Evolutionary conservation across 2,329 filamentous ascomycete species (phyloP).

Genomic region (Aspergillus floridensis): DNA sequence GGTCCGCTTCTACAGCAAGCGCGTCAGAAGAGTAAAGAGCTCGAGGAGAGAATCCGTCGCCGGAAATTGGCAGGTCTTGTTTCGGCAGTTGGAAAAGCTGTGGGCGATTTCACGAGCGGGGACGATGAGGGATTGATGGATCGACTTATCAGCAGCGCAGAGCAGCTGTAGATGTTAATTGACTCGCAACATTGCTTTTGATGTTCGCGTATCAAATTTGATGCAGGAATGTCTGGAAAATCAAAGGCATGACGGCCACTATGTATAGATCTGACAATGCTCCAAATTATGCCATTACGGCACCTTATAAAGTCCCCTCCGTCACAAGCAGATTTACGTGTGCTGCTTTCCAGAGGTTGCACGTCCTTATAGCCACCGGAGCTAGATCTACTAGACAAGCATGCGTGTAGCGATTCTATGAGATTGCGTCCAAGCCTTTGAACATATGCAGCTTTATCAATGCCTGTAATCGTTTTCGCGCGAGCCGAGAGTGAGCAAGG

Average conservation of each 20-base stretch:
- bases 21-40: slow-evolving; percentile 70
- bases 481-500: too few species aligned
- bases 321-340: neutral
- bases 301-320: neutral
- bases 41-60: slow-evolving; percentile 70
- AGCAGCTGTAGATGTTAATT: slow-evolving; percentile 28
- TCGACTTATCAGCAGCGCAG: slow-evolving; percentile 31
- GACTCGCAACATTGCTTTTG: neutral
- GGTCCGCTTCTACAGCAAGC: slow-evolving; percentile 74
- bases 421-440: too few species aligned
- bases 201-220: neutral
- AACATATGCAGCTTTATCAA: too few species aligned
- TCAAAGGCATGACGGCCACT: neutral
- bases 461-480: too few species aligned
- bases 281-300: neutral
- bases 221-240: neutral
- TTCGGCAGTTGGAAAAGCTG: slow-evolving; percentile 29
- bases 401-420: too few species aligned
- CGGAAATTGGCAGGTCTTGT: slow-evolving; percentile 54
- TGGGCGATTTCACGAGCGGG: slow-evolving; percentile 15
- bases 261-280: neutral
- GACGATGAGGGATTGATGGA: slow-evolving; percentile 29
- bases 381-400: too few species aligned
- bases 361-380: neutral
- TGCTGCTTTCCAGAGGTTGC: neutral